Conservation (phyloP, 2,329 filamentous ascomycete genomes). For the Ambrosiella cleistominuta region DNA sequence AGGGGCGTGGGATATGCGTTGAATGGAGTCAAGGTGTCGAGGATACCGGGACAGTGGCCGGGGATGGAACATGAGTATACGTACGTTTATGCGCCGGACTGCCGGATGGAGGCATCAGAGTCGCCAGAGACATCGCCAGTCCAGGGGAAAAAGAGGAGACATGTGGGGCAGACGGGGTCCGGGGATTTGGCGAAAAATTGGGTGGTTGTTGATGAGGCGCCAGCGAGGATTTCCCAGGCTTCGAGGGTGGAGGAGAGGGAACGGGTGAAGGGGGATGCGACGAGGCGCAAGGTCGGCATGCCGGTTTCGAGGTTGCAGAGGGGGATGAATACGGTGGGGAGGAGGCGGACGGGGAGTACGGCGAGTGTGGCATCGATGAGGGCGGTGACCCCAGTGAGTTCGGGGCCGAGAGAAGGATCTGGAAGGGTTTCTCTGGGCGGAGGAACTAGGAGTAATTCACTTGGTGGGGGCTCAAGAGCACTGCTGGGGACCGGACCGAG, state of each 20-base stretch:
- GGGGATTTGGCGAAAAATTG: slow-evolving; percentile 40
- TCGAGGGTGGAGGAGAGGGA: too few species aligned
- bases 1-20: slow-evolving; percentile 57
- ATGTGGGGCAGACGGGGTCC: slow-evolving; percentile 18
- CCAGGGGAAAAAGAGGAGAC: slow-evolving; percentile 30
- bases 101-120: slow-evolving; percentile 28
- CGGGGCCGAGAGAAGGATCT: background rate
- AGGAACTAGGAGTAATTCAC: background rate
- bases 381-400: slow-evolving; percentile 4
- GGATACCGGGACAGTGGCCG: slow-evolving; percentile 13
- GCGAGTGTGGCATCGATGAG: slow-evolving; percentile 17
- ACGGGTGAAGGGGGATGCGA: slow-evolving; percentile 11
- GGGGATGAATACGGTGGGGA: background rate
- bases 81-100: slow-evolving; percentile 15
- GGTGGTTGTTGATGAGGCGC: slow-evolving; percentile 43
- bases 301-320: slow-evolving; percentile 19
- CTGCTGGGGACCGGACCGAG: slow-evolving; percentile 12
- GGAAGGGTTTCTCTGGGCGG: background rate
- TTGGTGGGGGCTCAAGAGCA: background rate
- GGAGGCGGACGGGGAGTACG: background rate
- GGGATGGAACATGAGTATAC: slow-evolving; percentile 13
- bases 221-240: too few species aligned
- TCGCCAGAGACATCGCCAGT: slow-evolving; percentile 36
- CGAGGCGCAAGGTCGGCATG: slow-evolving; percentile 24
- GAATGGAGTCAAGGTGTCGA: slow-evolving; percentile 16